phyloP scores from a whole-genome alignment of 2,329 filamentous ascomycete genomes.

The Botrytis paeoniae region DNA sequence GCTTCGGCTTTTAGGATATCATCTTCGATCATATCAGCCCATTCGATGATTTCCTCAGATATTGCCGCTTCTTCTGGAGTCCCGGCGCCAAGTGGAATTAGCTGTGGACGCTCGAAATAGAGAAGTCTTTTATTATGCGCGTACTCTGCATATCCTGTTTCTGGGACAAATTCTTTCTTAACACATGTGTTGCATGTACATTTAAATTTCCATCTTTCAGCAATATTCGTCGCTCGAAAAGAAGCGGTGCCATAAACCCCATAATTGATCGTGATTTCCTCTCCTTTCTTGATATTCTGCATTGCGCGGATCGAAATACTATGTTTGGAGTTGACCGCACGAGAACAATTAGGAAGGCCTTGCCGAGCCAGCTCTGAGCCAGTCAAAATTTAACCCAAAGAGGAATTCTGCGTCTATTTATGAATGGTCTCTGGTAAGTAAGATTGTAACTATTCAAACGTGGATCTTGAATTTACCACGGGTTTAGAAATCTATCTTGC shows the following conservation, averaged over 20 bases:
- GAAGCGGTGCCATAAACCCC: neutral
- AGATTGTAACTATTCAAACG: too few relatives aligned
- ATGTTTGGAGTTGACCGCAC: neutral
- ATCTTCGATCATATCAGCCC: neutral
- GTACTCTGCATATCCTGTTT: neutral
- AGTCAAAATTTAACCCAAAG: too few relatives aligned
- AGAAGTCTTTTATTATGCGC: neutral
- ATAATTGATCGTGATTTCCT: neutral
- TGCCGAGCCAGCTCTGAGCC: too few relatives aligned
- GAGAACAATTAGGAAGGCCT: too few relatives aligned
- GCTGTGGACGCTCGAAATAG: neutral
- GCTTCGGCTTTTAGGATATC: neutral
- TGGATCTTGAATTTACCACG: too few relatives aligned
- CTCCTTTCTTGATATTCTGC: neutral
- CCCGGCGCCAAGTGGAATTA: neutral
- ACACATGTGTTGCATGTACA: neutral
- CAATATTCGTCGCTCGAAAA: accelerated
- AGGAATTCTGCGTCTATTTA: too few relatives aligned
- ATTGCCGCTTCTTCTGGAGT: neutral
- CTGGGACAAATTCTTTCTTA: neutral
- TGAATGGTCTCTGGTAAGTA: accelerated
- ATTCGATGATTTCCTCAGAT: neutral
- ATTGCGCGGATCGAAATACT: neutral
- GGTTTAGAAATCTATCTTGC: too few relatives aligned
- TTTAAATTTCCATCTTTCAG: neutral